Conservation (phyloP, 768 basidiomycete species). For the Suillus cothurnatus region DNA sequence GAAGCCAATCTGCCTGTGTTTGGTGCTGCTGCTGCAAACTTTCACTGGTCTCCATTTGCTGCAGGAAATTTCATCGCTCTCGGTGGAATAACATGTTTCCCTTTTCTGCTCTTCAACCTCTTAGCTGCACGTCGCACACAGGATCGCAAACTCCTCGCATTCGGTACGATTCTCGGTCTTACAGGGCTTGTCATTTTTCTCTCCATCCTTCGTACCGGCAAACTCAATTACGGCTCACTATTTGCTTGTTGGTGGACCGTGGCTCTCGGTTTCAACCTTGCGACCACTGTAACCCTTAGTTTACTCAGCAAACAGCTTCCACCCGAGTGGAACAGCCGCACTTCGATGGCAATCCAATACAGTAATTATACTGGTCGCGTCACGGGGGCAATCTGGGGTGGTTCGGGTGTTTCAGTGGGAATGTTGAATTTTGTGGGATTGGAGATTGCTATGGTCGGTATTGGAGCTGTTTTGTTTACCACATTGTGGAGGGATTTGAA, state of each 20-base stretch:
- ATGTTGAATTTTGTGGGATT: constrained; percentile 63
- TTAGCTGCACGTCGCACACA: constrained; percentile 57
- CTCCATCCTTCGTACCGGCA: constrained; percentile 43
- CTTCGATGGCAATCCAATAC: constrained; percentile 63
- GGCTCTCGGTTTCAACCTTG: constrained; percentile 73
- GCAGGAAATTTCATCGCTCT: constrained; percentile 75
- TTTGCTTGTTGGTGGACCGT: constrained; percentile 49
- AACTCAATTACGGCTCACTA: constrained; percentile 49
- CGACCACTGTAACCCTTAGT: constrained; percentile 68
- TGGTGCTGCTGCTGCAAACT: constrained; percentile 41
- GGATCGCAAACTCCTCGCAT: constrained; percentile 59
- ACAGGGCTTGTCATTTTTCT: constrained; percentile 55
- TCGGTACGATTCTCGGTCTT: constrained; percentile 53
- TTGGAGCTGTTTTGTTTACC: constrained; percentile 56
- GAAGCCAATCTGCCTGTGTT: constrained; percentile 70
- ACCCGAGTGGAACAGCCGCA: constrained; percentile 56
- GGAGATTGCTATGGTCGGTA: constrained; percentile 60
- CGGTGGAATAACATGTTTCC: constrained; percentile 61
- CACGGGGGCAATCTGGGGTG: constrained; percentile 69
- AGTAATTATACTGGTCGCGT: constrained; percentile 70
- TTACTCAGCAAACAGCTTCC: constrained; percentile 72
- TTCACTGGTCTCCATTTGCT: constrained; percentile 62
- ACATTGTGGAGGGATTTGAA: constrained; percentile 66
- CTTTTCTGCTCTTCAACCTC: constrained; percentile 67
- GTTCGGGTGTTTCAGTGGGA: constrained; percentile 53